Evolutionary conservation across 176 grass and related monocot genomes (phyloP).

Genomic region (Eragrostis nindensis): DNA sequence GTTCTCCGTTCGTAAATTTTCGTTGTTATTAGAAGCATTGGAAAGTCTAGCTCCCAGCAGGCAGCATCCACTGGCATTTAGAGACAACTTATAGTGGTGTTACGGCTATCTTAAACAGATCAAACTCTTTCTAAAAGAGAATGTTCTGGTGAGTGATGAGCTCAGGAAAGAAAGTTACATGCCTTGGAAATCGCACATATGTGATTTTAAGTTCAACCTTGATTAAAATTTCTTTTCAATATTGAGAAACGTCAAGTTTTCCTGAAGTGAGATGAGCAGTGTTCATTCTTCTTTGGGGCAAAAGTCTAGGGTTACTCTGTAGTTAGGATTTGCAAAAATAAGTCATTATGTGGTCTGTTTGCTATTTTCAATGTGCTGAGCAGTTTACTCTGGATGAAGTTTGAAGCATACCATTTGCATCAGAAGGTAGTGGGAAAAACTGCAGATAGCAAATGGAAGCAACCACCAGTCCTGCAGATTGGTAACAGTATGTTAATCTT

Average conservation of each 20-base stretch:
- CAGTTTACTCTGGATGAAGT: background rate
- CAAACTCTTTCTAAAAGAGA: background rate
- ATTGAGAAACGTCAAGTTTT: background rate
- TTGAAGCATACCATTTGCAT: constrained; percentile 47
- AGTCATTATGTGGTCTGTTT: background rate
- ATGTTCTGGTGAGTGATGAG: too few relatives aligned
- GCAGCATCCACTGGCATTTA: background rate
- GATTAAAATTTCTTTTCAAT: background rate
- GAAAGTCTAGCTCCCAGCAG: background rate
- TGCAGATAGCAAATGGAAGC: constrained; percentile 67
- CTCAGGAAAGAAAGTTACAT: constrained; percentile 3
- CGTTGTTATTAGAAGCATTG: background rate
- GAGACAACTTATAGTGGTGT: background rate
- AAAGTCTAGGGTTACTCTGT: background rate
- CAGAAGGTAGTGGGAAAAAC: constrained; percentile 63
- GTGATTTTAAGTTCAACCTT: background rate
- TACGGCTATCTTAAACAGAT: background rate
- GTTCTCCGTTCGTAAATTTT: background rate
- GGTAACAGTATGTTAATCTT: background rate
- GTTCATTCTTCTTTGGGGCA: background rate
- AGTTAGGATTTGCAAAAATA: background rate
- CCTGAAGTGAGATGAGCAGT: background rate
- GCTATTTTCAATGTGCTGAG: background rate
- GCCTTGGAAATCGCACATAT: background rate
- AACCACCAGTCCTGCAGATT: constrained; percentile 45